Conservation (phyloP, 1,284 basidiomycete genomes). For the Volvariella surrecta region DNA sequence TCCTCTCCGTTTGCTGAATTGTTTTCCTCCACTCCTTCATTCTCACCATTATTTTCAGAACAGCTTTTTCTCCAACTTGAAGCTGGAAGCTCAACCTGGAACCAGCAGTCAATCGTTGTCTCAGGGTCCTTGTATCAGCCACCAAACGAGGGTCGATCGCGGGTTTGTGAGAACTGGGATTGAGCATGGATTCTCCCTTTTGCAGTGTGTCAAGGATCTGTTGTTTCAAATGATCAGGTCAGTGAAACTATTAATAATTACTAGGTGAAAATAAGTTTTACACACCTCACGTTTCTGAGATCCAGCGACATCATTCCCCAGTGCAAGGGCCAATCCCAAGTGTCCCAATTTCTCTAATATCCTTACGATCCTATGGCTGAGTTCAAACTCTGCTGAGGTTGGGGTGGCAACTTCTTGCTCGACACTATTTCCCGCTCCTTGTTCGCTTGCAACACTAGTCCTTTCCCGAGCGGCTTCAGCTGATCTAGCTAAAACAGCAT, state of each 20-base stretch:
- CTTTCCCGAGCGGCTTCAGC: too few species aligned
- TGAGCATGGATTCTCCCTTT: constrained; percentile 41
- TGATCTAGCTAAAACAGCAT: constrained; percentile 15
- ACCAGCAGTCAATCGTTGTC: constrained; percentile 39
- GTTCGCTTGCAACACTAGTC: too few species aligned
- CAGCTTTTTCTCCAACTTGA: constrained; percentile 51
- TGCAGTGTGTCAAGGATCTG: constrained; percentile 54
- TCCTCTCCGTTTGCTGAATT: constrained; percentile 56
- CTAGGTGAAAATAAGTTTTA: constrained; percentile 3
- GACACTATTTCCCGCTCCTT: too few species aligned
- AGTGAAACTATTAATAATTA: neutral
- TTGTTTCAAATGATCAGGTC: too few species aligned
- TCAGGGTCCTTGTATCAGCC: constrained; percentile 38
- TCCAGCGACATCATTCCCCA: constrained; percentile 49
- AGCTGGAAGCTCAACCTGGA: constrained; percentile 39
- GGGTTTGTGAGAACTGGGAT: constrained; percentile 38
- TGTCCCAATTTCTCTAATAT: constrained; percentile 63
- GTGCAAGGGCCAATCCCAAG: constrained; percentile 54
- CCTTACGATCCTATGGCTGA: constrained; percentile 38
- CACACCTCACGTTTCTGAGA: constrained; percentile 61
- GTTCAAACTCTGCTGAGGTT: constrained; percentile 11
- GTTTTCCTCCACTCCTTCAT: constrained; percentile 66
- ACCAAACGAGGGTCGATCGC: constrained; percentile 44
- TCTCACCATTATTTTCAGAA: constrained; percentile 50
- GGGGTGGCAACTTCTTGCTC: too few species aligned